These are phyloP conservation scores for Termitomyces sp. DNA, from an alignment of 768 basidiomycete genomes.

Conservation along the genomic window DNA sequence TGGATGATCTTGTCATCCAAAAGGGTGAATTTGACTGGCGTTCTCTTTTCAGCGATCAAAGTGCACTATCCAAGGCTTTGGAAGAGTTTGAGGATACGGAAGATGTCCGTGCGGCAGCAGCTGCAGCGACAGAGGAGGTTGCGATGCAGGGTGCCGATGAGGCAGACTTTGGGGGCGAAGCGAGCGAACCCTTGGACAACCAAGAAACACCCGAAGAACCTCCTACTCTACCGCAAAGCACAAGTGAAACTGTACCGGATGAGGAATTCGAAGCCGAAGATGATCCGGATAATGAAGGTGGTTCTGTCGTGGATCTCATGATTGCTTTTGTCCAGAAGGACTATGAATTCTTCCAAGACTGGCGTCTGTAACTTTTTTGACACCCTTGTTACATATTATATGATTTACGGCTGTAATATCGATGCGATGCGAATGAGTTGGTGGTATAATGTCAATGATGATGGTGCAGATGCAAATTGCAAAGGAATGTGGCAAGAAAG, in stretches of 20 bases:
- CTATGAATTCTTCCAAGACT: conserved; percentile 70
- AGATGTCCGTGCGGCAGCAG: conserved; percentile 77
- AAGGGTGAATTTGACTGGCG: conserved; percentile 96
- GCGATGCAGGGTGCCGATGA: conserved; percentile 77
- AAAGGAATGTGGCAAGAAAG: not conserved
- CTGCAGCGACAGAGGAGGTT: conserved; percentile 74
- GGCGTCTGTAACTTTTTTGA: conserved; percentile 48
- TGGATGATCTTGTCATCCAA: conserved; percentile 91
- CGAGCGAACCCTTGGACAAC: conserved; percentile 19
- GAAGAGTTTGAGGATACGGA: conserved; percentile 88
- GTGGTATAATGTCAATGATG: not conserved
- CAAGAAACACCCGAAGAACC: conserved; percentile 11
- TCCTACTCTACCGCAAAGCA: conserved; percentile 20
- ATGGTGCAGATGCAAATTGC: not conserved
- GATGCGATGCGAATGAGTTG: not conserved
- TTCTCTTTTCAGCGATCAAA: conserved; percentile 68
- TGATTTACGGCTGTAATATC: not conserved
- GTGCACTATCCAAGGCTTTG: conserved; percentile 68
- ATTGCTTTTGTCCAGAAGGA: conserved; percentile 61
- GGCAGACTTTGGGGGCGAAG: conserved; percentile 69
- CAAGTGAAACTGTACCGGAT: conserved; percentile 27
- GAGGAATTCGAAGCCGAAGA: conserved; percentile 40
- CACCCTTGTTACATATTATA: conserved; percentile 10
- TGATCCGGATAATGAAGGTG: conserved; percentile 55
- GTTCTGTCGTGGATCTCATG: conserved; percentile 86